phyloP scores from a whole-genome alignment of 768 basidiomycete genomes.

The Xerocomellus chrysenteron region DNA sequence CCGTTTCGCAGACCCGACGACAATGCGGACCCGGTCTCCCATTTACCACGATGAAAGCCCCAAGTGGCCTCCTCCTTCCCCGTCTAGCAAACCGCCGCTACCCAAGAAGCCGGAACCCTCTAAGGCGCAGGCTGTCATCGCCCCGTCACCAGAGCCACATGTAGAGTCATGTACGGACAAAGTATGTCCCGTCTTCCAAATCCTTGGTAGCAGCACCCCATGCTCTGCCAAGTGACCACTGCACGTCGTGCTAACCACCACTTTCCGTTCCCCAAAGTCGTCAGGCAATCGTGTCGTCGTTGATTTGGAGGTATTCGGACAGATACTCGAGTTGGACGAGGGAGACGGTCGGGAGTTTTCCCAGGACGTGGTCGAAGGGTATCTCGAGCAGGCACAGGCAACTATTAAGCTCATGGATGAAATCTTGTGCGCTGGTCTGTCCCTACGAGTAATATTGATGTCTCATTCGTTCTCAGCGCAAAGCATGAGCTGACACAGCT shows the following conservation, averaged over 20 bases:
- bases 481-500: constrained; percentile 62
- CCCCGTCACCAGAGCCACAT: constrained; percentile 13
- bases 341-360: constrained; percentile 78
- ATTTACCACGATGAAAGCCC: constrained; percentile 27
- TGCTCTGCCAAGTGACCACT: neutral
- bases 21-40: constrained; percentile 32
- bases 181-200: constrained; percentile 17
- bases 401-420: constrained; percentile 81
- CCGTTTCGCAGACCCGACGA: constrained; percentile 26
- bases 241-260: constrained; percentile 8
- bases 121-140: constrained; percentile 5
- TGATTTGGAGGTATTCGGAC: constrained; percentile 77
- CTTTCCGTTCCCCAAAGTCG: constrained; percentile 4
- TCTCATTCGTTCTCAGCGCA: constrained; percentile 39
- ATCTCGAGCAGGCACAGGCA: constrained; percentile 72
- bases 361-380: constrained; percentile 72
- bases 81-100: constrained; percentile 31
- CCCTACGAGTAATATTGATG: constrained; percentile 10
- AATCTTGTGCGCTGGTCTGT: constrained; percentile 61
- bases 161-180: constrained; percentile 27
- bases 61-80: constrained; percentile 34
- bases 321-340: constrained; percentile 92
- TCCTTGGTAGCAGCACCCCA: neutral
- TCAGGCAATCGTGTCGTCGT: constrained; percentile 43
- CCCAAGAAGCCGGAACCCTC: constrained; percentile 30